Evolutionary conservation across 1,284 basidiomycete species (phyloP).

Genomic region (Cutaneotrichosporon arboriforme): DNA sequence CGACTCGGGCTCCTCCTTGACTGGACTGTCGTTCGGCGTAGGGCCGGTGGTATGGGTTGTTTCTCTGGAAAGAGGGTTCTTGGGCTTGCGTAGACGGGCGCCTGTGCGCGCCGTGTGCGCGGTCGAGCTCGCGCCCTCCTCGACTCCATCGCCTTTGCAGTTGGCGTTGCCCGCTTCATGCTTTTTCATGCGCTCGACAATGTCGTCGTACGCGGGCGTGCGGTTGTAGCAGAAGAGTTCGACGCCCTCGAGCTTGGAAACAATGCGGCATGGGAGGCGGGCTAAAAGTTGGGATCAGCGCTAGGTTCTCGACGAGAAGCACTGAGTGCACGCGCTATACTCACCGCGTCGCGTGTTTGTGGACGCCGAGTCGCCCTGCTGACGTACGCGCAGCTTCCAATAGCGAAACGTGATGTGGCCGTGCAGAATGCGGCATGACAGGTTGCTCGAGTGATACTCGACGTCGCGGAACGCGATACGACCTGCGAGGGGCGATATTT

Average conservation of each 20-base stretch:
- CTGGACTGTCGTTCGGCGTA: neutral
- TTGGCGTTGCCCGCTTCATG: slow-evolving; percentile 21
- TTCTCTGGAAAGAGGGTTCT: neutral
- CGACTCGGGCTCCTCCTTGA: neutral
- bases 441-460: slow-evolving; percentile 81
- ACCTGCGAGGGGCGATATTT: slow-evolving; percentile 81
- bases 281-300: slow-evolving; percentile 20
- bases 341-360: slow-evolving; percentile 31
- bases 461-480: slow-evolving; percentile 79
- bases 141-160: neutral
- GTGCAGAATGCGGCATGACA: slow-evolving; percentile 73
- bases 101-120: neutral
- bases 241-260: slow-evolving; percentile 69
- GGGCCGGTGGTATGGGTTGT: neutral
- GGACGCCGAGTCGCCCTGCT: slow-evolving; percentile 47
- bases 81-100: slow-evolving; percentile 5
- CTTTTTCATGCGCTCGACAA: slow-evolving; percentile 65
- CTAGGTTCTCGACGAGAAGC: neutral
- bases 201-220: slow-evolving; percentile 77
- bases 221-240: slow-evolving; percentile 89
- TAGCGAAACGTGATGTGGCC: slow-evolving; percentile 84
- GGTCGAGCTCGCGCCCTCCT: slow-evolving; percentile 4
- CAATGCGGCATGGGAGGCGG: slow-evolving; percentile 66
- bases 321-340: slow-evolving; percentile 4
- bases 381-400: slow-evolving; percentile 70